Base-by-base conservation (phyloP, 768 basidiomycete species). In the Candolleomyces aberdarensis region DNA sequence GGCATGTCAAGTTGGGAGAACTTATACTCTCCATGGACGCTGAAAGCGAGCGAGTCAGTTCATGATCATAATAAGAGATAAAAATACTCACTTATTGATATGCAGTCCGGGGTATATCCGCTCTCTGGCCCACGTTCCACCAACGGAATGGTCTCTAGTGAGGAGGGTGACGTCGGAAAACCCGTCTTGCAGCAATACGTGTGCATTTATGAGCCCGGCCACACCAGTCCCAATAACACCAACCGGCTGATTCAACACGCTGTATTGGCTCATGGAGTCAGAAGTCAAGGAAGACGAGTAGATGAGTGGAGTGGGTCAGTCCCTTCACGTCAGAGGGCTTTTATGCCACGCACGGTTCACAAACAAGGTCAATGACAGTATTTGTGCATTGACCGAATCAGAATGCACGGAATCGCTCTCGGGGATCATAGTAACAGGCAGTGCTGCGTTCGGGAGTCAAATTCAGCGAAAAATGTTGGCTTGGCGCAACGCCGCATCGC, bases 21-120 rank as follows among this genome's bases (percentile, higher is more conserved):
- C n/a, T 72, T 64, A 57, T 76, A 83, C 63, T 86, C 80, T 5
- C 83, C 84, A 58, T 83, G 77, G 5, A 85, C 80, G 62, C 85
- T 85, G 62, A 13, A 59, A 41, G 32, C 14, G 29, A 19, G 10
- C 19, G 31, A 22, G 19, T 39, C 5, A 58, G n/a, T 63, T n/a
- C 2, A 5, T 36, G 11, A 36, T 36, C 32, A 22, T n/a, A 13
- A 46, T 46, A 15, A 50, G 48, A 20, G 39, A 31, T 6, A 5
- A 40, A 22, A 15, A 51, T 13, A 70, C 78, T 44, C 59, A 84
- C 83, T 82, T 86, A 71, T 86, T 86, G 29, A 83, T 71, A 0
- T 71, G 63, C 11, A 86, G 69, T 1, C 78, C 79, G 0, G 80
- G 78, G 68, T 85, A 85, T 3, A 83, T 69, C 3, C 80, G 74